phyloP scores from a whole-genome alignment of 441 rosid species.

The Bocquillonia castaneifolia region DNA sequence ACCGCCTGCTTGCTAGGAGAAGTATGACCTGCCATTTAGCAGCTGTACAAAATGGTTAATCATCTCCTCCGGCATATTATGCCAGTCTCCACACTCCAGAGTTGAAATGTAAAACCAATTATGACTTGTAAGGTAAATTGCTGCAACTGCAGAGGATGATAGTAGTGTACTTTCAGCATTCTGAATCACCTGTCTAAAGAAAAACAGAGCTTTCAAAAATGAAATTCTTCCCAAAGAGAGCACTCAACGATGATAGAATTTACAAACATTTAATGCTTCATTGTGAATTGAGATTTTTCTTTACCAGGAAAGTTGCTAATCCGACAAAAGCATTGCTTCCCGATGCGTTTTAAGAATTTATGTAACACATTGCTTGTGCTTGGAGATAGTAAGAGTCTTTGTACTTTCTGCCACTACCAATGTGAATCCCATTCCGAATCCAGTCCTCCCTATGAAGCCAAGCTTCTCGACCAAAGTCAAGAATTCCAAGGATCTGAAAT shows the following conservation, averaged over 20 bases:
- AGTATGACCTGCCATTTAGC: background rate
- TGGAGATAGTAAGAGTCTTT: slow-evolving; percentile 81
- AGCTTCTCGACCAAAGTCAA: slow-evolving; percentile 85
- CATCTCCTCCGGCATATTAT: background rate
- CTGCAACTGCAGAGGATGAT: background rate
- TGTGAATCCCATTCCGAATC: slow-evolving; percentile 71
- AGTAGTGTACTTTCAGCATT: background rate
- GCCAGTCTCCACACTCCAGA: background rate
- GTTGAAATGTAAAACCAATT: background rate
- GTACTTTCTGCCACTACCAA: slow-evolving; percentile 77
- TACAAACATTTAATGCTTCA: background rate
- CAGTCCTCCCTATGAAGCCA: slow-evolving; percentile 87
- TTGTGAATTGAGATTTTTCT: background rate
- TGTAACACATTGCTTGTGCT: slow-evolving; percentile 80
- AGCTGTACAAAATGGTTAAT: slow-evolving; percentile 1
- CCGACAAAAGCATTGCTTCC: background rate
- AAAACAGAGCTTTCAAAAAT: background rate
- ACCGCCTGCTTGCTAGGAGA: background rate
- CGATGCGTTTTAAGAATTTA: slow-evolving; percentile 42
- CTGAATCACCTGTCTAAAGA: background rate
- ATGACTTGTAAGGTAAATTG: background rate
- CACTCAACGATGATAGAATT: background rate
- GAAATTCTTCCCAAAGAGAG: background rate
- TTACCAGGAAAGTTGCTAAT: background rate
- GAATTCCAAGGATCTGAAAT: slow-evolving; percentile 70